Percentiles rank a stretch among this genome's conserved stretches.
These are phyloP conservation scores for Eucalyptus caleyi DNA, from an alignment of 345 rosid species.

Conservation along the genomic window DNA sequence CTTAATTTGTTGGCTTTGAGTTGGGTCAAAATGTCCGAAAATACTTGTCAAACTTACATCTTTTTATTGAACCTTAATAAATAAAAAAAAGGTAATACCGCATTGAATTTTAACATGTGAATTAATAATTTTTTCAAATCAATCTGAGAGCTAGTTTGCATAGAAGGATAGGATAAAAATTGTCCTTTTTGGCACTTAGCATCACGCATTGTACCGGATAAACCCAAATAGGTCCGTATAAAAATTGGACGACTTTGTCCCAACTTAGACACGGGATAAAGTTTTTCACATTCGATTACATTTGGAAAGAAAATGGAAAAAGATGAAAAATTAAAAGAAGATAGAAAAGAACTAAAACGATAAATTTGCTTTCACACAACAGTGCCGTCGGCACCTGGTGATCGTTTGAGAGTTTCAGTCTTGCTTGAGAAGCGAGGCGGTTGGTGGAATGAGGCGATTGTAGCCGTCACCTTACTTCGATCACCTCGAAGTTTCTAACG, in stretches of 20 bases:
- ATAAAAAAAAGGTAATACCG: too few relatives aligned
- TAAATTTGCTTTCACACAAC: accelerated
- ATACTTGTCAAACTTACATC: background rate
- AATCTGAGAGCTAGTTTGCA: background rate
- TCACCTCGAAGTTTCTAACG: background rate
- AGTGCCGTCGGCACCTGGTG: accelerated
- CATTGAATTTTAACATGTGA: background rate
- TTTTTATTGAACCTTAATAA: background rate
- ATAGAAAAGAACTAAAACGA: background rate
- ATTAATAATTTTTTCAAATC: background rate
- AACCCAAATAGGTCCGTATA: background rate
- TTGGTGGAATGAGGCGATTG: accelerated
- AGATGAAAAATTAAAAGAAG: background rate
- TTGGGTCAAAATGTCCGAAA: background rate
- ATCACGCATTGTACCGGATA: background rate
- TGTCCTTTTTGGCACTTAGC: background rate
- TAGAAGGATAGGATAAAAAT: background rate
- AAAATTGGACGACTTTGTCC: background rate
- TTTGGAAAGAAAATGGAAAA: background rate
- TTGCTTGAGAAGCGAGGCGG: too few relatives aligned
- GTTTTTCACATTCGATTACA: background rate
- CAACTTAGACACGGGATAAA: background rate
- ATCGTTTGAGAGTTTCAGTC: background rate
- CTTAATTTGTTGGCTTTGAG: background rate
- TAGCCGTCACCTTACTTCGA: background rate